Base-by-base conservation (phyloP, 352 stramenopile genomes). In the Phytophthora brassicae region DNA sequence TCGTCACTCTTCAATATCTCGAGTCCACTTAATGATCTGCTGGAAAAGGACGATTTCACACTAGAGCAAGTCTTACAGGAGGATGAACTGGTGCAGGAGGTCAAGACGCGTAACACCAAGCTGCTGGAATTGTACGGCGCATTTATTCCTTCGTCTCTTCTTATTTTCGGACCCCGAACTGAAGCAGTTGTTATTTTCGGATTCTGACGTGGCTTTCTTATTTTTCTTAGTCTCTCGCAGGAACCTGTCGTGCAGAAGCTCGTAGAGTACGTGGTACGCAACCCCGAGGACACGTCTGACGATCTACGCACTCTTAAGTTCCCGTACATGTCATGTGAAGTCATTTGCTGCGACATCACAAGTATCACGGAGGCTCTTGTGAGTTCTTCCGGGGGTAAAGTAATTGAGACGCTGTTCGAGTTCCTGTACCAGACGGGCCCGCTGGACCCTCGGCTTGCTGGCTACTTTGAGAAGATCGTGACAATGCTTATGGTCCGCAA, bases 301-400 rank as follows among this genome's bases (percentile, higher is more conserved):
- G 84, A 90, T 54, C 24, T 94, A 53, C 81, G 82, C 45, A 70
- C 79, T 29, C 73, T 94, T 60, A 95, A 94, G 78, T 99, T 97
- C 75, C 95, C 96, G 20, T 99, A 98, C 86, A 98, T 99, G 95
- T 83, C 94, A 41, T 99, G 96, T 70, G 96, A 99, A 74, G 92
- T 99, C 44, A 90, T 99, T 51, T 99, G 95, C 77, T 99, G 94
- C 64, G 96, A 99, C 68, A 96, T 98, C 43, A 81, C 88, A 43
- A 87, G 82, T 48, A 97, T 98, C 57, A 90, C 97, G 6, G 88
- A 98, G 64, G 90, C 92, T 16, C 53, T 99, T 12, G 84, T 97
- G 8, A 76, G 56, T 0, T 72, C 68, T 1, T 73, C 57, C 0
- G 70, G 89, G 9, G 79, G 80, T 9, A 74, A 81, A 33, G 92